phyloP scores from a whole-genome alignment of 805 yeast genomes.

The Candida sakaeoensis region DNA sequence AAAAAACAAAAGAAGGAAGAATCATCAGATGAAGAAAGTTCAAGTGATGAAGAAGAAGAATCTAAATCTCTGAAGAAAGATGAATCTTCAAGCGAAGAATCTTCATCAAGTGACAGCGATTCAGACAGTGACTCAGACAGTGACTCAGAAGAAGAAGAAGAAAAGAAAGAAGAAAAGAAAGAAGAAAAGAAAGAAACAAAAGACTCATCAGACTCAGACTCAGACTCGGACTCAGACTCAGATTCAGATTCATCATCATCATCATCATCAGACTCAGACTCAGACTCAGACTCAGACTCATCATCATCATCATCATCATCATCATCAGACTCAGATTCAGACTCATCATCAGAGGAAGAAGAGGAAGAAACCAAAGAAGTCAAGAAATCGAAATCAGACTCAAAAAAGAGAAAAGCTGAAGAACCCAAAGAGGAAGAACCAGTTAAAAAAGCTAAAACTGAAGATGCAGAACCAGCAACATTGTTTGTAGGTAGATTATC shows the following conservation, averaged over 20 bases:
- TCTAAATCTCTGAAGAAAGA: conserved; percentile 21
- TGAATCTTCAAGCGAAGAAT: conserved; percentile 17
- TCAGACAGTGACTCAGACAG: conserved; percentile 21
- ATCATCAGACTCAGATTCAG: conserved; percentile 26
- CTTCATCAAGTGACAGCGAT: conserved; percentile 23
- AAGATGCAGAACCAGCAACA: conserved; percentile 68
- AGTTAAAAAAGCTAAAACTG: conserved; percentile 50
- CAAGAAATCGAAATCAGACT: conserved; percentile 29
- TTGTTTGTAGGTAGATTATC: conserved; percentile 95
- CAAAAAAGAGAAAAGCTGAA: conserved; percentile 37
- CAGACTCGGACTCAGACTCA: conserved; percentile 20
- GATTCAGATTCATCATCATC: conserved; percentile 22
- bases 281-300: conserved; percentile 24
- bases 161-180: conserved; percentile 29
- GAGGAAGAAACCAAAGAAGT: conserved; percentile 22
- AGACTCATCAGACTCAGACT: conserved; percentile 11
- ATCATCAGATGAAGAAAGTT: conserved; percentile 12
- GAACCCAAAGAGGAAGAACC: conserved; percentile 30
- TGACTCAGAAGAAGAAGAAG: conserved; percentile 20
- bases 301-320: conserved; percentile 15
- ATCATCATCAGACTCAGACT: conserved; percentile 19
- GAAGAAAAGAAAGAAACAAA: too few species aligned
- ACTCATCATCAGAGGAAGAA: conserved; percentile 21
- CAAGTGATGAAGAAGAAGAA: conserved; percentile 11
- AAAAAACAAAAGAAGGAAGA: conserved; percentile 1